Evolutionary conservation across 75 land plant genomes (phyloP).

Genomic region (Pseudotsuga menziesii): DNA sequence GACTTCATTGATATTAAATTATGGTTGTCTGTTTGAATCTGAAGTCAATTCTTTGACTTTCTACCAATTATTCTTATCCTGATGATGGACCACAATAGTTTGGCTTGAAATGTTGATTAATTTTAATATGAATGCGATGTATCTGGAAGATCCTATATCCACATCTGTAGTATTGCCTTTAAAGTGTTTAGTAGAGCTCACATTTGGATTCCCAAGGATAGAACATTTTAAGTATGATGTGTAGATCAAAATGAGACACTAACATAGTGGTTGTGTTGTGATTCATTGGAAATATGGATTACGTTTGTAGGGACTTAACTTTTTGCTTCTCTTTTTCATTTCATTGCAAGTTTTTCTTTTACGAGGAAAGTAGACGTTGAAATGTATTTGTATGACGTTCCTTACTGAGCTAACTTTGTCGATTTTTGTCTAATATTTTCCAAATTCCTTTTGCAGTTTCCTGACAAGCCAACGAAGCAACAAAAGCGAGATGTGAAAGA

Average conservation of each 20-base stretch:
- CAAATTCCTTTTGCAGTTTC: constrained; percentile 52
- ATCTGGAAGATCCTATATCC: too few relatives aligned
- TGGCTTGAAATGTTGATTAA: too few relatives aligned
- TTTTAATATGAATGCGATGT: too few relatives aligned
- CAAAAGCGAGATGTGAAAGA: constrained; percentile 95
- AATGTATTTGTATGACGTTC: background rate
- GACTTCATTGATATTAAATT: too few relatives aligned
- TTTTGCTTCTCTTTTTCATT: background rate
- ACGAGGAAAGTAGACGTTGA: background rate
- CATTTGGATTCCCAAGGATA: background rate
- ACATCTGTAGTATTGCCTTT: background rate
- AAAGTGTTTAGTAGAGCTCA: background rate
- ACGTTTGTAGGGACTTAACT: too few relatives aligned
- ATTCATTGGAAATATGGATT: too few relatives aligned
- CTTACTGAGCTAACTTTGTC: background rate
- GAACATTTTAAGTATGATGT: background rate
- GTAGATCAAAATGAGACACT: background rate
- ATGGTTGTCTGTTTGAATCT: too few relatives aligned
- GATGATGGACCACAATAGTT: too few relatives aligned
- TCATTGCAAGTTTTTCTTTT: background rate
- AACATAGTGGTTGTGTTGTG: too few relatives aligned
- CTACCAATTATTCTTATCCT: too few relatives aligned
- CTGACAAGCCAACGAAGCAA: constrained; percentile 92
- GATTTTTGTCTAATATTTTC: constrained; percentile 7
- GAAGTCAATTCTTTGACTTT: too few relatives aligned